A percentile compares a stretch with the other conserved stretches of the same genome.
Evolutionary conservation across 2,329 filamentous ascomycete species (phyloP).

Genomic region (Penicillium sp.): DNA sequence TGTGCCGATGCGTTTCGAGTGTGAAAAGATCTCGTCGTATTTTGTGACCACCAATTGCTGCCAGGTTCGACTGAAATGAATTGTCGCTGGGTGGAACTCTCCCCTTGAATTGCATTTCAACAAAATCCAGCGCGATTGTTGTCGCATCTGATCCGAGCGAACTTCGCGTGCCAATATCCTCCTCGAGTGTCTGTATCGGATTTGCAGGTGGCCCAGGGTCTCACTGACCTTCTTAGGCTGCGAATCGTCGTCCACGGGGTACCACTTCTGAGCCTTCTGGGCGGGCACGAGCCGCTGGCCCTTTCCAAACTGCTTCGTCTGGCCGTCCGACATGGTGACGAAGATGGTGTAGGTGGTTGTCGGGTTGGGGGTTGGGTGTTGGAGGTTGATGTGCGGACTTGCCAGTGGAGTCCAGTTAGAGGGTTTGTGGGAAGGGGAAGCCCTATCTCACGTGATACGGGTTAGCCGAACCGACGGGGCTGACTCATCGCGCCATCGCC

Average conservation of each 20-base stretch:
- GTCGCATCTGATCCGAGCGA: constrained; percentile 35
- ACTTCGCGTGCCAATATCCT: constrained; percentile 30
- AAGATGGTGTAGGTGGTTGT: constrained; percentile 46
- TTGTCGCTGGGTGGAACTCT: constrained; percentile 6
- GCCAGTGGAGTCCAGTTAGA: constrained; percentile 41
- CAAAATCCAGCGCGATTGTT: constrained; percentile 25
- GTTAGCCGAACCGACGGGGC: constrained; percentile 25
- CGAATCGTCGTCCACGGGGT: constrained; percentile 89
- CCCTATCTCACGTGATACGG: constrained; percentile 38
- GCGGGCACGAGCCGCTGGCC: constrained; percentile 87
- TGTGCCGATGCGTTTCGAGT: neutral
- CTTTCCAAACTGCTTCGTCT: constrained; percentile 97
- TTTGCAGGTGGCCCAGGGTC: constrained; percentile 23
- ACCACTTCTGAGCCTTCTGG: constrained; percentile 99
- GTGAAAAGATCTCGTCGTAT: neutral
- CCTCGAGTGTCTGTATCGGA: constrained; percentile 15
- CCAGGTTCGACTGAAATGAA: constrained; percentile 22
- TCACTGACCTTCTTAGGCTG: constrained; percentile 90
- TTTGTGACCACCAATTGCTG: constrained; percentile 22
- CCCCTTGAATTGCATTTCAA: constrained; percentile 18
- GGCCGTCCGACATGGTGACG: constrained; percentile 60
- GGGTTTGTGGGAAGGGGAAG: constrained; percentile 48
- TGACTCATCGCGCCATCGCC: constrained; percentile 15
- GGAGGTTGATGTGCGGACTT: constrained; percentile 43
- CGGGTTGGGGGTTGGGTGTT: constrained; percentile 47